Evolutionary conservation across 306 rosid genomes (phyloP).

Genomic region (Glycine tomentella): DNA sequence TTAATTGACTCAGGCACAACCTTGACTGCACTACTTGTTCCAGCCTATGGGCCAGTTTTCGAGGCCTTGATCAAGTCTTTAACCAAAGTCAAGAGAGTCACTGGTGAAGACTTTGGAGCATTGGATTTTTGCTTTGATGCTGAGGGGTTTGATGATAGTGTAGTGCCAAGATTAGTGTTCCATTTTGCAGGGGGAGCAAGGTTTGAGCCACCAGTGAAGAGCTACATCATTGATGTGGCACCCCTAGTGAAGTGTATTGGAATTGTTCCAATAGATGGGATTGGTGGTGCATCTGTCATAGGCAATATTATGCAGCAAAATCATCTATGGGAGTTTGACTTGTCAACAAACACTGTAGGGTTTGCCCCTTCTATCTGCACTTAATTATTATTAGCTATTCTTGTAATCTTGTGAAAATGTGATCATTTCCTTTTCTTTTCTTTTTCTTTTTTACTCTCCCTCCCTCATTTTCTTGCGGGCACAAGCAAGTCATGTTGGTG

Average conservation of each 20-base stretch:
- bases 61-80: constrained; percentile 45
- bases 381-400: constrained; percentile 32
- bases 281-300: constrained; percentile 46
- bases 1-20: constrained; percentile 78
- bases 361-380: constrained; percentile 75
- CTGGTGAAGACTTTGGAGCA: neutral
- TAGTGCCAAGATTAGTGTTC: constrained; percentile 60
- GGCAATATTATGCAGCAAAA: constrained; percentile 90
- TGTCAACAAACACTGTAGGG: constrained; percentile 42
- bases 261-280: constrained; percentile 31
- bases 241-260: constrained; percentile 63
- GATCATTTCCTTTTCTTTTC: neutral
- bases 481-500: constrained; percentile 36
- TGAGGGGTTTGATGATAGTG: constrained; percentile 42
- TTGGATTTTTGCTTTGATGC: constrained; percentile 67
- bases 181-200: constrained; percentile 68
- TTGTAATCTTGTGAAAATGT: neutral
- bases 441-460: too few species aligned
- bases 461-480: neutral
- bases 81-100: neutral
- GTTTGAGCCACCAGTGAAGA: constrained; percentile 75
- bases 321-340: constrained; percentile 76
- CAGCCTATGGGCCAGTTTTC: constrained; percentile 57
- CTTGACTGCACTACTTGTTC: constrained; percentile 49
- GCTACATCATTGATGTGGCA: constrained; percentile 61